These are phyloP conservation scores for Colletotrichum graminicola DNA, from an alignment of 2,329 filamentous ascomycete genomes.

Conservation along the genomic window DNA sequence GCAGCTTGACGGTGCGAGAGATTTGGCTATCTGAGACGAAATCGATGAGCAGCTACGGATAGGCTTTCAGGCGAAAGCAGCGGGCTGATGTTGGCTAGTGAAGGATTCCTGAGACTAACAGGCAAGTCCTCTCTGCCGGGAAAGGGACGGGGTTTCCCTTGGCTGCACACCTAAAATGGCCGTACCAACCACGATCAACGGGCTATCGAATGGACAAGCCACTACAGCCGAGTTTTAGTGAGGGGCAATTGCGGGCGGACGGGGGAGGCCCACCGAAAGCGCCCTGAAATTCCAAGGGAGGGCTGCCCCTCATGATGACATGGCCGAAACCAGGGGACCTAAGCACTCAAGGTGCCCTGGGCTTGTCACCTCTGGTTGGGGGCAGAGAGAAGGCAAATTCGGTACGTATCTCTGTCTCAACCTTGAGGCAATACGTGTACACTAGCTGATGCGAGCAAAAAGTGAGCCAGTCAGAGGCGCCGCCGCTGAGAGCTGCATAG, in stretches of 20 bases:
- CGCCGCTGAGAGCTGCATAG: conserved; percentile 38
- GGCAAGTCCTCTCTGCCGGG: conserved; percentile 12
- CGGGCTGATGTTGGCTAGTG: background rate
- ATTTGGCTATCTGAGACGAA: conserved; percentile 14
- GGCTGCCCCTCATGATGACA: conserved; percentile 38
- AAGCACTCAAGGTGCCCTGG: conserved; percentile 22
- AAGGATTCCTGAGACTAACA: conserved; percentile 13
- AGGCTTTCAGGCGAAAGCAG: conserved; percentile 17
- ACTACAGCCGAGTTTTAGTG: conserved; percentile 33
- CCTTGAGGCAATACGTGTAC: background rate
- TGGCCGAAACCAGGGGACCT: conserved; percentile 41
- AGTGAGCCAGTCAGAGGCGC: conserved; percentile 32
- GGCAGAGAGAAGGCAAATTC: background rate
- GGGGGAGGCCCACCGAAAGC: conserved; percentile 41
- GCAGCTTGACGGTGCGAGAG: background rate
- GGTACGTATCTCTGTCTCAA: conserved; percentile 1
- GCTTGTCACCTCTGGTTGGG: background rate
- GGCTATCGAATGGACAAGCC: conserved; percentile 29
- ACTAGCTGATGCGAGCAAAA: background rate
- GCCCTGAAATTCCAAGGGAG: conserved; percentile 42
- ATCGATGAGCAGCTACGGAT: conserved; percentile 1
- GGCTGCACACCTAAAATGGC: conserved; percentile 13
- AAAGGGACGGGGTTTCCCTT: conserved; percentile 29
- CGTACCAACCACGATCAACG: conserved; percentile 32
- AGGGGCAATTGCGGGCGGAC: conserved; percentile 40